Percentiles rank a stretch among this genome's conserved stretches.
Evolutionary conservation across 768 basidiomycete genomes (phyloP).

Genomic region (Russula virescens): DNA sequence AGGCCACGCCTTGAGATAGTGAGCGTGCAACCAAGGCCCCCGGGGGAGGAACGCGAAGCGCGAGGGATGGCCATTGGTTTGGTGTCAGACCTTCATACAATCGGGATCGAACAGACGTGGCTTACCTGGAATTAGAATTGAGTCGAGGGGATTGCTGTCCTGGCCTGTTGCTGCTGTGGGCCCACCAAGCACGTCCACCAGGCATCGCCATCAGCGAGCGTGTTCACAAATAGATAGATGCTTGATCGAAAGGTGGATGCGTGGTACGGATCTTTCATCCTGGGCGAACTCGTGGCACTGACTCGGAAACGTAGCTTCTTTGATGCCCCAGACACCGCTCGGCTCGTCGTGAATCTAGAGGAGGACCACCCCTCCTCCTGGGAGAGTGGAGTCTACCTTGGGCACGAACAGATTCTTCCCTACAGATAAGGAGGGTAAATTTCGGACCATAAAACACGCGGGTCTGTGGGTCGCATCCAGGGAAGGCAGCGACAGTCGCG

Average conservation of each 20-base stretch:
- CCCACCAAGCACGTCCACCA: no score
- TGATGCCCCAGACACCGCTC: conserved; percentile 68
- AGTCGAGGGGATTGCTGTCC: background rate
- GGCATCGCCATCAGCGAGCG: background rate
- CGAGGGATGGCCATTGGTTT: no score
- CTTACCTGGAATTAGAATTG: conserved; percentile 23
- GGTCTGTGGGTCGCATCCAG: background rate
- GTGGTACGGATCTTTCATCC: conserved; percentile 46
- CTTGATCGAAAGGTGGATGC: no score
- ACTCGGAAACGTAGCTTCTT: conserved; percentile 53
- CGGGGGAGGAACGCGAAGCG: background rate
- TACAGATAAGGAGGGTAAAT: no score
- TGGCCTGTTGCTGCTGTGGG: conserved; percentile 6
- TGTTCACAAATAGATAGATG: no score
- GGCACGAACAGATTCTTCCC: conserved; percentile 69
- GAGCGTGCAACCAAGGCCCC: background rate
- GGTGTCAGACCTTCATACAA: no score
- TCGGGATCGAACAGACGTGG: no score
- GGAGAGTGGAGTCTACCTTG: conserved; percentile 42
- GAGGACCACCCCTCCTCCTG: conserved; percentile 58
- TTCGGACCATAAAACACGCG: background rate
- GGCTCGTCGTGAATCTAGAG: conserved; percentile 55
- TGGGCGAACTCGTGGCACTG: conserved; percentile 38
- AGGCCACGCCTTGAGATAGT: conserved; percentile 53
- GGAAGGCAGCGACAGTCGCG: conserved; percentile 17